Evolutionary conservation across 139 green algal genomes (phyloP).

Genomic region (Coelastrella sp.): DNA sequence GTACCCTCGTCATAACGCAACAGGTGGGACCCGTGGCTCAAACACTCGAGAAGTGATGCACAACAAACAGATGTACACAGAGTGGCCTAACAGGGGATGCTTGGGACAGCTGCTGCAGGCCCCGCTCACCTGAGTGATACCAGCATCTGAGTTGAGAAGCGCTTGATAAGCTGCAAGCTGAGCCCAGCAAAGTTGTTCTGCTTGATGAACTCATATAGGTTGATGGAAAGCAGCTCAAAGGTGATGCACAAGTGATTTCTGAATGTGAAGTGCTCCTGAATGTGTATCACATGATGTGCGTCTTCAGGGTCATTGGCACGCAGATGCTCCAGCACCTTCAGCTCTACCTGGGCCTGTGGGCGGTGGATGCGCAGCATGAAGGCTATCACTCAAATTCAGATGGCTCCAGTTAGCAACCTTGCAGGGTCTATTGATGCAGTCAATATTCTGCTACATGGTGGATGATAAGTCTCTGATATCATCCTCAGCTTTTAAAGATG

Average conservation of each 20-base stretch:
- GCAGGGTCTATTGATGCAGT: too few species aligned
- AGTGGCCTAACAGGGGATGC: too few species aligned
- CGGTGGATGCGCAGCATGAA: neutral
- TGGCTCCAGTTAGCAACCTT: neutral
- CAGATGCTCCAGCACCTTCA: slow-evolving; percentile 80
- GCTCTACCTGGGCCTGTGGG: slow-evolving; percentile 72
- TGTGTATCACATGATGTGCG: slow-evolving; percentile 76
- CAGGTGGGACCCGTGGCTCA: neutral
- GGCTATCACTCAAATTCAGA: neutral
- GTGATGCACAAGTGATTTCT: slow-evolving; percentile 89
- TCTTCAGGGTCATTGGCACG: slow-evolving; percentile 62
- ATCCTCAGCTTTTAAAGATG: too few species aligned
- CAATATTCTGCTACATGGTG: too few species aligned
- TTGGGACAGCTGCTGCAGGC: too few species aligned
- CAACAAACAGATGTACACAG: too few species aligned
- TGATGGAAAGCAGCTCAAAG: slow-evolving; percentile 90
- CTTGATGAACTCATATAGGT: slow-evolving; percentile 93
- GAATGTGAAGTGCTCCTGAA: slow-evolving; percentile 85
- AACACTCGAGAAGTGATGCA: neutral
- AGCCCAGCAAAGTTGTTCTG: slow-evolving; percentile 85
- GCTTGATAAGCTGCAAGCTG: slow-evolving; percentile 74
- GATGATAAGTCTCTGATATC: too few species aligned
- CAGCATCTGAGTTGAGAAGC: slow-evolving; percentile 80
- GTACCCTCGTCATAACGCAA: neutral
- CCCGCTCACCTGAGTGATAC: slow-evolving; percentile 54